Evolutionary conservation across 2,329 filamentous ascomycete genomes (phyloP).

Genomic region (Amauroascus niger): DNA sequence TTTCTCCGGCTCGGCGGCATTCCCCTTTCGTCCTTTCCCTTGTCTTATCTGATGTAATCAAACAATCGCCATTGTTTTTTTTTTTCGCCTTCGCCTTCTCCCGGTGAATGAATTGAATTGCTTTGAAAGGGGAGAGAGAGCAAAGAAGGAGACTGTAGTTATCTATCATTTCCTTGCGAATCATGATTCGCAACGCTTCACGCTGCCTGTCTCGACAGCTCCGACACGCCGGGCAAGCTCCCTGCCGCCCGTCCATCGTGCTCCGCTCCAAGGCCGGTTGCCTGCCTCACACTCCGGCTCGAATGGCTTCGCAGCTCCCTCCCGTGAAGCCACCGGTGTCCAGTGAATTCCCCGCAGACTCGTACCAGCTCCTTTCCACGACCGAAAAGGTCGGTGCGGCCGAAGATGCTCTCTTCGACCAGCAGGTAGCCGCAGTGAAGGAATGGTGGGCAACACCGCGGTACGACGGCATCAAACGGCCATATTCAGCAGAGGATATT

Average conservation of each 20-base stretch:
- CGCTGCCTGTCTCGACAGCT: conserved; percentile 31
- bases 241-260: conserved; percentile 18
- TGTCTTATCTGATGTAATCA: conserved; percentile 2
- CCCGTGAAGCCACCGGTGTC: conserved; percentile 54
- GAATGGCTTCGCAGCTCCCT: conserved; percentile 48
- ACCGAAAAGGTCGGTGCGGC: conserved; percentile 64
- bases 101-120: too few relatives aligned
- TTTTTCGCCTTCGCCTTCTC: too few relatives aligned
- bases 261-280: conserved; percentile 25
- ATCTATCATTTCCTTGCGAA: background rate
- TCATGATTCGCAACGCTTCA: conserved; percentile 31
- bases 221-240: conserved; percentile 12
- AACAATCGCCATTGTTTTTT: background rate
- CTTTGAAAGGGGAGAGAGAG: too few relatives aligned
- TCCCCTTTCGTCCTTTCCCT: background rate
- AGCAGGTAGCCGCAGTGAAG: conserved; percentile 74
- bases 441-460: conserved; percentile 83
- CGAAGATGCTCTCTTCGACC: conserved; percentile 76
- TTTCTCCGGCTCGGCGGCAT: background rate
- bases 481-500: conserved; percentile 82
- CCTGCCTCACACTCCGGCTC: conserved; percentile 32
- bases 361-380: conserved; percentile 77
- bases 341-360: conserved; percentile 55
- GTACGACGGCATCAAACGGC: conserved; percentile 80
- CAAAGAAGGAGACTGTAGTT: too few relatives aligned